Evolutionary conservation across 176 grass and related monocot species (phyloP).

Genomic region (Tillandsia leiboldiana): DNA sequence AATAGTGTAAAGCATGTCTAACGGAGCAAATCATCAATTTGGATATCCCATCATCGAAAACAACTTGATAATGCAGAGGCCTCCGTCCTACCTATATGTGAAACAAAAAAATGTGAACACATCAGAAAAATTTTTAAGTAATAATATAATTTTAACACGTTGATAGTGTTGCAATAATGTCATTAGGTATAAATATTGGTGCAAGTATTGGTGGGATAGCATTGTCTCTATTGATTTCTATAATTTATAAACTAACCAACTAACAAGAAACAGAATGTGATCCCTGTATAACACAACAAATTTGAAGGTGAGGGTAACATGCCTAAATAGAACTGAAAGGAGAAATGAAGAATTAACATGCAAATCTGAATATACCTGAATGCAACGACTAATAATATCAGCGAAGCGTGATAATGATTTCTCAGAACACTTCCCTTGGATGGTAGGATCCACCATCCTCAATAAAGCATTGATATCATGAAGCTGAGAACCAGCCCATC

Average conservation of each 20-base stretch:
- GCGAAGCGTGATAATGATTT: constrained; percentile 71
- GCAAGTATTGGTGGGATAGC: too few species aligned
- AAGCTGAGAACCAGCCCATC: constrained; percentile 79
- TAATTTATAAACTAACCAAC: neutral
- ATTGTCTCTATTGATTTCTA: too few species aligned
- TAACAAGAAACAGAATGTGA: neutral
- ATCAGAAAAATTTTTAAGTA: too few species aligned
- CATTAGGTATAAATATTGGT: too few species aligned
- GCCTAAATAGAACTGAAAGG: neutral
- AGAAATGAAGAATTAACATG: neutral
- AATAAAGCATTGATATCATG: constrained; percentile 73
- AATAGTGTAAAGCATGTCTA: too few species aligned
- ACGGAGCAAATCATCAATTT: too few species aligned
- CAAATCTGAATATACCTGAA: constrained; percentile 45
- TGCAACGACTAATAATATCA: constrained; percentile 82
- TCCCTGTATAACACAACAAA: neutral
- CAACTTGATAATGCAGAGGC: too few species aligned
- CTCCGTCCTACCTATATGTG: too few species aligned
- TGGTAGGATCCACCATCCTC: constrained; percentile 82
- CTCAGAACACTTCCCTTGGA: constrained; percentile 65
- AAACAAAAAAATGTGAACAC: too few species aligned
- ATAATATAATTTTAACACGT: too few species aligned
- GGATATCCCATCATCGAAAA: too few species aligned
- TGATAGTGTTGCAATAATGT: too few species aligned
- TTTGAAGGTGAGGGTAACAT: neutral